A percentile compares a stretch with the other conserved stretches of the same genome.
phyloP scores from a whole-genome alignment of 768 basidiomycete species.

The Rhizopogon roseolus region DNA sequence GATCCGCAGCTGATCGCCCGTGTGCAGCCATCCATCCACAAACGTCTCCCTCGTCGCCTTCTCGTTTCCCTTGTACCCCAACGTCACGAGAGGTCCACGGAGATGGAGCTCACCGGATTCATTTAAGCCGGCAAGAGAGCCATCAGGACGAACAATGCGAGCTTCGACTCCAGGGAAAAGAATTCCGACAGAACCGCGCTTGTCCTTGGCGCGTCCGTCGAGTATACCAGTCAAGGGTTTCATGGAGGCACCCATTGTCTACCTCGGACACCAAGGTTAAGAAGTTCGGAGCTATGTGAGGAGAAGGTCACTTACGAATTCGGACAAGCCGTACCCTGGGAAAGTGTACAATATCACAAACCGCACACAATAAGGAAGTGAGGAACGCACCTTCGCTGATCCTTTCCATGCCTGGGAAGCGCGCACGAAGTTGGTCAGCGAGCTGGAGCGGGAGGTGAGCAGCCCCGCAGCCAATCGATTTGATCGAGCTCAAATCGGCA shows the following conservation, averaged over 20 bases:
- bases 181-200: conserved; percentile 43
- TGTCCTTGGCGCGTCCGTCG: conserved; percentile 29
- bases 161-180: conserved; percentile 56
- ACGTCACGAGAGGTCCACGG: conserved; percentile 40
- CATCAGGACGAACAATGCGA: conserved; percentile 47
- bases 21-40: conserved; percentile 59
- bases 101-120: conserved; percentile 63
- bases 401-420: conserved; percentile 19
- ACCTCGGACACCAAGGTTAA: background rate
- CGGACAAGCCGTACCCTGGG: conserved; percentile 60
- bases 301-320: conserved; percentile 37
- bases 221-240: conserved; percentile 38
- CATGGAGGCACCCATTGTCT: conserved; percentile 49
- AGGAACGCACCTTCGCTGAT: conserved; percentile 38
- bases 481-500: conserved; percentile 45
- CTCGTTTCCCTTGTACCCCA: conserved; percentile 66
- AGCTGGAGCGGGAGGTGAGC: conserved; percentile 59
- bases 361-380: background rate
- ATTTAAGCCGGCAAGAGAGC: conserved; percentile 41
- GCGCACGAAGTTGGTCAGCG: conserved; percentile 28
- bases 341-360: background rate
- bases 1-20: conserved; percentile 58
- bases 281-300: background rate
- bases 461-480: conserved; percentile 39
- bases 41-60: conserved; percentile 60